These are phyloP conservation scores for Bondarzewia mesenterica DNA, from an alignment of 1,284 basidiomycete species.

Conservation along the genomic window DNA sequence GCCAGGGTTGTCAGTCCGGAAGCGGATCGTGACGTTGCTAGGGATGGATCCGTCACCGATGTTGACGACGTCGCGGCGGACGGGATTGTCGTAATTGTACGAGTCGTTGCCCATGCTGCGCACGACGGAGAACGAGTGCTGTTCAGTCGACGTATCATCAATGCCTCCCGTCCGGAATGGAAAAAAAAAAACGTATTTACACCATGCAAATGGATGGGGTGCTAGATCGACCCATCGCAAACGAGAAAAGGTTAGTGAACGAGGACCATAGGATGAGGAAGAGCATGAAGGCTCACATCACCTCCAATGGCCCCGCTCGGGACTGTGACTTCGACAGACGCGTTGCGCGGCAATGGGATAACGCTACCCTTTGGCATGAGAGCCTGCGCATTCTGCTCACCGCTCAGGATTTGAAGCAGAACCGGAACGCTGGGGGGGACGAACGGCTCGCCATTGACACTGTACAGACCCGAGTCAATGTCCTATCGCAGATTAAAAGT, in stretches of 20 bases:
- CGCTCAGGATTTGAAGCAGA: slow-evolving; percentile 13
- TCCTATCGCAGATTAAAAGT: background rate
- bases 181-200: slow-evolving; percentile 11
- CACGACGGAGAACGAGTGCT: slow-evolving; percentile 22
- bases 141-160: background rate
- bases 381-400: slow-evolving; percentile 20
- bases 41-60: slow-evolving; percentile 8
- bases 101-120: slow-evolving; percentile 18
- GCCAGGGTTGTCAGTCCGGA: slow-evolving; percentile 35
- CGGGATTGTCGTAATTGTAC: slow-evolving; percentile 33
- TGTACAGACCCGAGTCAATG: slow-evolving; percentile 7
- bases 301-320: slow-evolving; percentile 19
- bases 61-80: slow-evolving; percentile 19
- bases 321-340: slow-evolving; percentile 26
- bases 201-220: slow-evolving; percentile 34
- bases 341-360: slow-evolving; percentile 20
- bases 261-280: background rate
- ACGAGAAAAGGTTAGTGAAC: background rate
- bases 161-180: background rate
- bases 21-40: slow-evolving; percentile 21
- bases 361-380: slow-evolving; percentile 23
- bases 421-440: slow-evolving; percentile 20
- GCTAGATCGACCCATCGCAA: slow-evolving; percentile 12
- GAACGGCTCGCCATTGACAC: slow-evolving; percentile 20
- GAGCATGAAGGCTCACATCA: slow-evolving; percentile 8